Evolutionary conservation across 768 basidiomycete species (phyloP).

Genomic region (Saitozyma podzolica): DNA sequence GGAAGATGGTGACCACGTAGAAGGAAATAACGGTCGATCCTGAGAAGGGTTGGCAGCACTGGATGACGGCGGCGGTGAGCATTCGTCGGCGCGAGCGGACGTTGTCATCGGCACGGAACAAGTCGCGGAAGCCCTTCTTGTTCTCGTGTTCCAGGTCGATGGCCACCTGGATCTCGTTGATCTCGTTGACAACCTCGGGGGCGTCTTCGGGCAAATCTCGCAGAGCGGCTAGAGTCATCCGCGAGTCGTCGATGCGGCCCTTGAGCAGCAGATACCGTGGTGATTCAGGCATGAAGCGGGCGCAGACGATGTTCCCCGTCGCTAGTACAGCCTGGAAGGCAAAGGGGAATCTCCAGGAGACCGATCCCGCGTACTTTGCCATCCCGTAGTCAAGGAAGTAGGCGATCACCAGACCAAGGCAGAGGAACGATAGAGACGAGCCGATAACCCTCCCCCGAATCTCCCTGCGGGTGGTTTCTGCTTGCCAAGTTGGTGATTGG

Average conservation of each 20-base stretch:
- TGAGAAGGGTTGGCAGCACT: background rate
- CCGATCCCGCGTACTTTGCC: constrained; percentile 1
- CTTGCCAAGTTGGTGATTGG: background rate
- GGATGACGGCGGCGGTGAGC: background rate
- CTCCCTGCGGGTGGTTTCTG: background rate
- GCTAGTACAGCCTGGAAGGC: background rate
- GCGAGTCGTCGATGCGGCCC: background rate
- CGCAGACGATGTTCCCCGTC: background rate
- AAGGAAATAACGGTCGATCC: constrained; percentile 4
- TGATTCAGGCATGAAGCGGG: constrained; percentile 8
- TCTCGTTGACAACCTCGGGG: background rate
- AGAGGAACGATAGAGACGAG: background rate
- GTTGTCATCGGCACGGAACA: background rate
- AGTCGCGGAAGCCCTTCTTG: background rate
- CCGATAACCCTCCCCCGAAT: constrained; percentile 5
- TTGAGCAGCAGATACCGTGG: constrained; percentile 3
- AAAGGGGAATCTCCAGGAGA: constrained; percentile 7
- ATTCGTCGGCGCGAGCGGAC: background rate
- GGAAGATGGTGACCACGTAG: constrained; percentile 4
- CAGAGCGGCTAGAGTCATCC: background rate
- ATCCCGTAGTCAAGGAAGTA: constrained; percentile 13
- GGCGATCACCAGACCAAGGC: constrained; percentile 4
- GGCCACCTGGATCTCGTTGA: background rate
- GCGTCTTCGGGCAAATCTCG: background rate
- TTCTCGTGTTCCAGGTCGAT: constrained; percentile 2